Conservation (phyloP, 1,284 basidiomycete species). For the Ceratobasidium sp. region DNA sequence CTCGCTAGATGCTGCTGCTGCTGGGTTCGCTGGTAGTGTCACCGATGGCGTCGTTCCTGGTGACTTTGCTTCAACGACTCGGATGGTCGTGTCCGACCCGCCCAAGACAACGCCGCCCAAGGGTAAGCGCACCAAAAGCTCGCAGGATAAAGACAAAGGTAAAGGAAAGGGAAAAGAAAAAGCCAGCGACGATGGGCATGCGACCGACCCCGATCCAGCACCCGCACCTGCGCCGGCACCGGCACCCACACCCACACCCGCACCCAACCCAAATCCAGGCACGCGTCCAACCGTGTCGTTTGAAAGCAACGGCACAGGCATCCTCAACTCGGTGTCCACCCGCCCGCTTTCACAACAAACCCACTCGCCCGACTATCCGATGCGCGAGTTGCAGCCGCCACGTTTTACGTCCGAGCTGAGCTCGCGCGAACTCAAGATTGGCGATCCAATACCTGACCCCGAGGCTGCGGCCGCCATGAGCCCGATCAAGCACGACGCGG, state of each 20-base stretch:
- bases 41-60: constrained; percentile 6
- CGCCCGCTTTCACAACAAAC: not conserved
- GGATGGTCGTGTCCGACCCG: constrained; percentile 14
- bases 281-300: not conserved
- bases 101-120: not conserved
- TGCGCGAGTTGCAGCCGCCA: constrained; percentile 9
- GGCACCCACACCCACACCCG: too few species aligned
- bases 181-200: constrained; percentile 6
- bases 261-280: not conserved
- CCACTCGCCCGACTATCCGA: not conserved
- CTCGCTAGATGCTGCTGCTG: constrained; percentile 40
- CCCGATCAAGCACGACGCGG: constrained; percentile 72
- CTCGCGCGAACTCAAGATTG: constrained; percentile 32
- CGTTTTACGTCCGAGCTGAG: constrained; percentile 5
- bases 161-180: constrained; percentile 5
- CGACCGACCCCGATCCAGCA: not conserved
- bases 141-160: constrained; percentile 2
- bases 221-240: not conserved
- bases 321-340: not conserved
- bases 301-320: not conserved
- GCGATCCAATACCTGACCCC: constrained; percentile 53
- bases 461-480: constrained; percentile 80
- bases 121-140: constrained; percentile 2
- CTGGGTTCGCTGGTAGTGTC: not conserved
- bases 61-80: constrained; percentile 5